Evolutionary conservation across 2,329 filamentous ascomycete species (phyloP).

Genomic region (Penicillium sp.): DNA sequence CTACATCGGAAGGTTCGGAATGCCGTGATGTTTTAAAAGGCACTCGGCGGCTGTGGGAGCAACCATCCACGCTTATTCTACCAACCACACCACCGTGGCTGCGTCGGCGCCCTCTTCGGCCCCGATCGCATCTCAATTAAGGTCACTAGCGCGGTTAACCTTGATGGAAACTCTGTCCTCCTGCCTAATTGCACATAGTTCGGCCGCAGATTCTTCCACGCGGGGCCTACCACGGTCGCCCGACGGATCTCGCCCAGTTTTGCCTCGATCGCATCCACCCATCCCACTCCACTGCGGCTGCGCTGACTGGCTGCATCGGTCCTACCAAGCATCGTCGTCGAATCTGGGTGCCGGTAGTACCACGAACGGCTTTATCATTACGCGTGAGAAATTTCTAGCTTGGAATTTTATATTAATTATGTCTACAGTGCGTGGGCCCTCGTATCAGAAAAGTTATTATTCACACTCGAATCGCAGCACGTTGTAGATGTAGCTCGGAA

Average conservation of each 20-base stretch:
- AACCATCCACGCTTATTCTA: not conserved
- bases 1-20: not conserved
- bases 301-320: not conserved
- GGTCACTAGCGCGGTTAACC: constrained; percentile 1
- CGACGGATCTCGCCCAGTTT: constrained; percentile 8
- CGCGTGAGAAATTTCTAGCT: constrained; percentile 5
- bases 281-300: constrained; percentile 3
- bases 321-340: not conserved
- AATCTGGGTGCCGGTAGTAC: not conserved
- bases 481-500: not conserved
- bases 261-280: constrained; percentile 8
- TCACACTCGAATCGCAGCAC: too few species aligned
- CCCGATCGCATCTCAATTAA: not conserved
- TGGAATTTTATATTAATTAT: not conserved
- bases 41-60: not conserved
- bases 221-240: not conserved
- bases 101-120: not conserved
- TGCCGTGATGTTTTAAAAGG: not conserved
- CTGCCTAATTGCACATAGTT: constrained; percentile 13
- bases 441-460: not conserved
- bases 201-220: not conserved
- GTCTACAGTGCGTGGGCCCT: not conserved
- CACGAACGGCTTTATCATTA: not conserved
- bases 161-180: not conserved
- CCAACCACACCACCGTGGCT: not conserved